Conservation (phyloP, 345 rosid genomes). For the Corymbia maculata region DNA sequence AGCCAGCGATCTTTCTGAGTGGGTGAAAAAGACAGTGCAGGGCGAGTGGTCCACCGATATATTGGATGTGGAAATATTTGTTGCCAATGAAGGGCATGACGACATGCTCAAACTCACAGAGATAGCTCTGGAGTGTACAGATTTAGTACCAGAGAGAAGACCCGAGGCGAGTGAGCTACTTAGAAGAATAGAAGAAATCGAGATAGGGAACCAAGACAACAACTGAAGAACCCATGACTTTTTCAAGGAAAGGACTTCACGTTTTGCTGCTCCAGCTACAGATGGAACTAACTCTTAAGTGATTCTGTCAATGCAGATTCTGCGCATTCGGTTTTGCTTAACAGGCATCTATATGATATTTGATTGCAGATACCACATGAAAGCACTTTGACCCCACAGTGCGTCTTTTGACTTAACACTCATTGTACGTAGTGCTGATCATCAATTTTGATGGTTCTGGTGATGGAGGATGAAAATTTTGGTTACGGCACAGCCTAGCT, state of each 20-base stretch:
- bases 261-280: not conserved
- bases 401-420: not conserved
- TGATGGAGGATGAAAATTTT: not conserved
- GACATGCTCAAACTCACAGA: constrained; percentile 43
- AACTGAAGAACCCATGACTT: not conserved
- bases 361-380: not conserved
- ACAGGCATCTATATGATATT: not conserved
- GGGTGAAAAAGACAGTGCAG: constrained; percentile 36
- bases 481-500: not conserved
- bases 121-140: constrained; percentile 42
- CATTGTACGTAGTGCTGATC: not conserved
- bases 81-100: constrained; percentile 28
- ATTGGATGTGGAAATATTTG: constrained; percentile 34
- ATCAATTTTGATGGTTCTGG: not conserved
- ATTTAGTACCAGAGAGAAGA: constrained; percentile 23
- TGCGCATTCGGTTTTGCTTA: not conserved
- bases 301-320: not conserved
- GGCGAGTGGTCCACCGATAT: constrained; percentile 50
- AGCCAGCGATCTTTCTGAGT: constrained; percentile 19
- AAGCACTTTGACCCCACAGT: not conserved
- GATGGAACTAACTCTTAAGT: not conserved
- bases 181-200: constrained; percentile 30
- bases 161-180: constrained; percentile 34
- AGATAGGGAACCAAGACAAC: constrained; percentile 1
- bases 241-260: not conserved